phyloP scores from a whole-genome alignment of 2,329 filamentous ascomycete species.

The Ustulina deusta region DNA sequence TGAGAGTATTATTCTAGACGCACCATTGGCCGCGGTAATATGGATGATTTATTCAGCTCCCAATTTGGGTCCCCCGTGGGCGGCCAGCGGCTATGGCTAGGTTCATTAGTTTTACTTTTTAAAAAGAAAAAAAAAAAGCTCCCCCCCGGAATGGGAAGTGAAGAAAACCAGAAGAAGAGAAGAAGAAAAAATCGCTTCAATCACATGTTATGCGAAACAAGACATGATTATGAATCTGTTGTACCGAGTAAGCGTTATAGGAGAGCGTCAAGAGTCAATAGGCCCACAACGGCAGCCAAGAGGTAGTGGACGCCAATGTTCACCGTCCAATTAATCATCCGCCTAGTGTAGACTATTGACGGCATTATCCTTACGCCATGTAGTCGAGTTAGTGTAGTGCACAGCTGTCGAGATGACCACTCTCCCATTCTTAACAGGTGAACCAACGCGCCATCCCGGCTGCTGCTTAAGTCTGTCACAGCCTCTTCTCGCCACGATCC shows the following conservation, averaged over 20 bases:
- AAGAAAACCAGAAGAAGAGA: too few species aligned
- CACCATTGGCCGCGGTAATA: background rate
- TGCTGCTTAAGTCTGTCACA: slow-evolving; percentile 40
- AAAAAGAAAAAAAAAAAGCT: too few species aligned
- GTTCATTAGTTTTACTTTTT: too few species aligned
- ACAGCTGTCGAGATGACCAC: slow-evolving; percentile 2
- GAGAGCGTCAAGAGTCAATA: background rate
- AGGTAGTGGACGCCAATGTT: too few species aligned
- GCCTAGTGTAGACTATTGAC: background rate
- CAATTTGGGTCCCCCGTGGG: too few species aligned
- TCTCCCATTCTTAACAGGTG: slow-evolving; percentile 28
- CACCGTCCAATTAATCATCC: background rate
- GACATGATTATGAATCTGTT: background rate
- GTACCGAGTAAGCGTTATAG: background rate
- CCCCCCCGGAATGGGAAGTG: too few species aligned
- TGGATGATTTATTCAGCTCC: background rate
- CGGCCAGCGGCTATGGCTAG: too few species aligned
- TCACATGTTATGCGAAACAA: too few species aligned
- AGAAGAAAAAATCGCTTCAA: too few species aligned
- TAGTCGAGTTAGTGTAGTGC: too few species aligned
- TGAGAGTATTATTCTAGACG: background rate
- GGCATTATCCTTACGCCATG: too few species aligned
- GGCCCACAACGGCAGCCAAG: slow-evolving; percentile 1
- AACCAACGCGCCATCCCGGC: slow-evolving; percentile 35
- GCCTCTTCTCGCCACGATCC: slow-evolving; percentile 31